Percentiles rank a stretch among this genome's conserved stretches.
Evolutionary conservation across 345 rosid species (phyloP).

Genomic region (Acer negundo): DNA sequence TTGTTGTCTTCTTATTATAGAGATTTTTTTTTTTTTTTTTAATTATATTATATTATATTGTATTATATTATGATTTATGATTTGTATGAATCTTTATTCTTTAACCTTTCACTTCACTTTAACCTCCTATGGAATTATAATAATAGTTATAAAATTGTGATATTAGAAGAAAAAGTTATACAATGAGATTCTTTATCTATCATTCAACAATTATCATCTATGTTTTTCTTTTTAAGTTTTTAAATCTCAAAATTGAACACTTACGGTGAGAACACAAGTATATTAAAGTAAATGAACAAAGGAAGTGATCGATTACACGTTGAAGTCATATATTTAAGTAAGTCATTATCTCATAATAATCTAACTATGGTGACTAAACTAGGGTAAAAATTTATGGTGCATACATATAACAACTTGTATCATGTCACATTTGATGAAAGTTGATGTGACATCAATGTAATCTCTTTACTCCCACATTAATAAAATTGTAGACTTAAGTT

Average conservation of each 20-base stretch:
- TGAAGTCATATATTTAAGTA: too few relatives aligned
- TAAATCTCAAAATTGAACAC: background rate
- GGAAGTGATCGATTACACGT: too few relatives aligned
- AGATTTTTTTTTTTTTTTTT: background rate
- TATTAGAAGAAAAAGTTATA: background rate
- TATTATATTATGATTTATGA: background rate
- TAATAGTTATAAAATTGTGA: background rate
- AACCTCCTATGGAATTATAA: background rate
- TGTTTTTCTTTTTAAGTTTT: background rate
- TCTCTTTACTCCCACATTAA: too few relatives aligned
- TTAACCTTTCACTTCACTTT: background rate
- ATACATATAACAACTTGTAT: too few relatives aligned
- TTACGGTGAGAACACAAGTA: background rate
- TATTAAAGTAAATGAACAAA: too few relatives aligned
- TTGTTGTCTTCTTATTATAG: background rate
- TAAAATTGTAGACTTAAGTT: too few relatives aligned
- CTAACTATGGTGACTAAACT: too few relatives aligned
- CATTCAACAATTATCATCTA: background rate
- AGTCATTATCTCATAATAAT: too few relatives aligned
- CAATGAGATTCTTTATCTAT: background rate
- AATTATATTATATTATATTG: too few relatives aligned
- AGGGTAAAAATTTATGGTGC: too few relatives aligned
- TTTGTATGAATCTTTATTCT: background rate
- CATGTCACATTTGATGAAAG: too few relatives aligned
- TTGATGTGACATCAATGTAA: too few relatives aligned